phyloP scores from a whole-genome alignment of 345 rosid genomes.

The Bruguiera parviflora region DNA sequence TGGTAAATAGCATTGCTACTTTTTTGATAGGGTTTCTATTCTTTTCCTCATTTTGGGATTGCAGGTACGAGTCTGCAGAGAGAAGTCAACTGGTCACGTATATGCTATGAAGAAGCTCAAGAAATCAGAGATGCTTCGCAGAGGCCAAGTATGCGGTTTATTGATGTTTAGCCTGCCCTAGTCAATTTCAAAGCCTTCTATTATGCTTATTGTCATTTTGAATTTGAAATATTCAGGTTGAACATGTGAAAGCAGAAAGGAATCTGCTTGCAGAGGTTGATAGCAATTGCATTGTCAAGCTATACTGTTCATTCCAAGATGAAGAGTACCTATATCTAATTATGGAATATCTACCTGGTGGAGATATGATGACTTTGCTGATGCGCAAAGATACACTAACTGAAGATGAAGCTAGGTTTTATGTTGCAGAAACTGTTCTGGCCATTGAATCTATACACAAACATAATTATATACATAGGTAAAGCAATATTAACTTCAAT shows the following conservation, averaged over 20 bases:
- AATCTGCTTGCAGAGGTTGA: slow-evolving; percentile 73
- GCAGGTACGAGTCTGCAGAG: slow-evolving; percentile 89
- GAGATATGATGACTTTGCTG: slow-evolving; percentile 71
- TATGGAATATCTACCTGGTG: slow-evolving; percentile 77
- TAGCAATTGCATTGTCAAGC: slow-evolving; percentile 65
- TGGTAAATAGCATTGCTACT: too few relatives aligned
- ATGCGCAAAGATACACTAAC: slow-evolving; percentile 66
- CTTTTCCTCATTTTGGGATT: neutral
- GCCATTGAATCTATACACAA: slow-evolving; percentile 71
- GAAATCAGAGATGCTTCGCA: slow-evolving; percentile 95
- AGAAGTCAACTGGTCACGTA: slow-evolving; percentile 83
- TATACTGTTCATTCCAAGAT: slow-evolving; percentile 68
- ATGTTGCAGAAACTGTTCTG: slow-evolving; percentile 62
- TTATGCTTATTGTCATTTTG: slow-evolving; percentile 16
- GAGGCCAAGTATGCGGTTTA: slow-evolving; percentile 57
- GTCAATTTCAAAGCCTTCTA: neutral
- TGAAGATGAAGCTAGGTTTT: slow-evolving; percentile 64
- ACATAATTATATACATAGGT: slow-evolving; percentile 71
- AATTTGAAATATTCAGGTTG: slow-evolving; percentile 45
- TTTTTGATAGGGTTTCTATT: neutral
- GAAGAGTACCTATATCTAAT: slow-evolving; percentile 61
- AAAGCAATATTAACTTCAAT: neutral
- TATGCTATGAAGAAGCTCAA: slow-evolving; percentile 96
- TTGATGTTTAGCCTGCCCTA: neutral
- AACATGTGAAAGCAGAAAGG: slow-evolving; percentile 71